Evolutionary conservation across 78 protist species (phyloP), one percentile per base, ranked within the genome.

Genomic region (Guillardia theta): DNA sequence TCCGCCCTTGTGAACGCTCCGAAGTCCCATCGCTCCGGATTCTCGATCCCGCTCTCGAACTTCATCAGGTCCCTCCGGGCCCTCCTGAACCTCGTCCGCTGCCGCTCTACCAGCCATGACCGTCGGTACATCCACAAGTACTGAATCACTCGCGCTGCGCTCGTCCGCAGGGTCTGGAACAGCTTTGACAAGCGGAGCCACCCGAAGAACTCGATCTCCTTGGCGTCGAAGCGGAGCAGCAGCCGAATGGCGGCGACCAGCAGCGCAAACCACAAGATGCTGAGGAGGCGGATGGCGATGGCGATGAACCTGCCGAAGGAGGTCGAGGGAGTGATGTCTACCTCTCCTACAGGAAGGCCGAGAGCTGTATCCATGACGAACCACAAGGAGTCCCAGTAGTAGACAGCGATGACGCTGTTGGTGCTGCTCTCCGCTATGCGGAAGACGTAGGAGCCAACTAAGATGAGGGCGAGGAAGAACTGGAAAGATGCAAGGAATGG

Each of bases 311-410:
- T 36, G 10, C 83, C 83, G 6, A 70, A 70, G 27, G 9, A 12
- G 4, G 46, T 43, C 83, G n/a, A 36, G 4, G 83, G 83, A 36
- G n/a, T 43, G 6, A 70, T 3, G 4, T 15, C 33, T 3, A 36
- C 10, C 15, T 70, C 83, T 1, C 46, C 83, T 1, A 70, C 41
- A 1, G 83, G 83, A 2, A 70, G 83, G 8, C 83, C 83, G 36
- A 43, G n/a, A 12, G 36, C 21, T 4, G 83, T 33, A 70, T 70
- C 83, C 27, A 70, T 24, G 45, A 70, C 41, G 36, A 70, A 70
- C 83, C 83, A 70, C 8, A 70, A 2, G 22, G 45, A 70, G 41
- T 70, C 83, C 83, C 83, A 70, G 83, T 70, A 70, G 83, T 70
- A 70, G 41, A 70, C 83, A 24, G 46, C 22, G 83, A 24, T 43